Base-by-base conservation (phyloP, 208 protist species). In the Trypanosoma congolense region DNA sequence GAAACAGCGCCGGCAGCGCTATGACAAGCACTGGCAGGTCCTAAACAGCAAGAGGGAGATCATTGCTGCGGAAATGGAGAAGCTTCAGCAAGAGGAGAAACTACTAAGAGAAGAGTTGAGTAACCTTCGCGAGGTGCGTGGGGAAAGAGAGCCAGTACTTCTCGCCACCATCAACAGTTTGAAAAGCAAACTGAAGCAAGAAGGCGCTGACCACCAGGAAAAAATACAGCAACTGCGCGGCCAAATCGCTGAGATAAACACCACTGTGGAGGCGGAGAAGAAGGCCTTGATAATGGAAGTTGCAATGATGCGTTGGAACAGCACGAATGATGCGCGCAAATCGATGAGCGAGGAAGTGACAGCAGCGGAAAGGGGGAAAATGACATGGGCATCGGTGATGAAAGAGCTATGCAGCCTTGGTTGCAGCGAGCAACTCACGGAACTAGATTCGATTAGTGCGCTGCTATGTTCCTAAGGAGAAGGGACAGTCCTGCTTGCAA, bases 201-300 rank as follows among this genome's bases (percentile, higher is more conserved):
- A 90, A 57, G 38, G 56, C 14, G 54, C 68, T n/a, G 70, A 61
- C 0, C 73, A 90, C 61, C 60, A 80, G 33, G 60, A 77, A 28
- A 80, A 77, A 41, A 30, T 70, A 16, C 56, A 65, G 14, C 55
- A 73, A 22, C 21, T 87, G 2, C 65, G 71, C 35, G 79, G 58
- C 47, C 75, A 70, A 45, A 76, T 83, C 33, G 47, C 56, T 0
- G 76, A 87, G 48, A 66, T 70, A 25, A 50, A 55, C 18, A 73
- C 76, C 1, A 46, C 74, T 4, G 70, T 71, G 6, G 76, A 88
- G 56, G 67, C 70, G 9, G 83, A 93, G 58, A 79, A 71, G 21
- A 88, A 86, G 61, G 80, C 80, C n/a, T 90, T 78, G 81, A 78
- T 72, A 4, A 55, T 89, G 2, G 83, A 93, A 53, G 50, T 70